These are phyloP conservation scores for Eimeria maxima DNA, from an alignment of 169 alveolate species.

Conservation along the genomic window DNA sequence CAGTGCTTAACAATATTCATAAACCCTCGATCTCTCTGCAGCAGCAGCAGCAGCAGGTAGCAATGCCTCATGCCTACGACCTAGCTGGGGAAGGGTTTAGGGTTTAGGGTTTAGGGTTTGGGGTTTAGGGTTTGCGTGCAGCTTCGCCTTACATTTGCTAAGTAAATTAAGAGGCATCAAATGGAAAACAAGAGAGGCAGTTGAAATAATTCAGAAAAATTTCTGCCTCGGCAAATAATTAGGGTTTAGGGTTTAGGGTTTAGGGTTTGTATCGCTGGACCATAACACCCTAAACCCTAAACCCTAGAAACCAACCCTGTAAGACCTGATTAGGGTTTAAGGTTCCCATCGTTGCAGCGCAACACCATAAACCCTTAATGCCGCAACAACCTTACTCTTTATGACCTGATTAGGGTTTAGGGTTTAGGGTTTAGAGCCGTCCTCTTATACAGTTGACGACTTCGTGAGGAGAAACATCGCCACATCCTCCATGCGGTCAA, in stretches of 20 bases:
- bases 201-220: background rate
- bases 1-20: too few species aligned
- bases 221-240: background rate
- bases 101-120: slow-evolving; percentile 19
- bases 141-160: slow-evolving; percentile 14
- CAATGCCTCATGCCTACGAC: too few species aligned
- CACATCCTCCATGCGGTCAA: background rate
- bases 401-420: slow-evolving; percentile 22
- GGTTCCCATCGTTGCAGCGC: too few species aligned
- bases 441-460: background rate
- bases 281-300: too few species aligned
- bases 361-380: too few species aligned
- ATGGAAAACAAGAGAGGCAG: slow-evolving; percentile 9
- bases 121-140: slow-evolving; percentile 22
- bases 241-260: slow-evolving; percentile 45
- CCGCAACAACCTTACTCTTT: too few species aligned
- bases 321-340: too few species aligned
- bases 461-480: background rate
- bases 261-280: background rate
- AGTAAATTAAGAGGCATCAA: background rate
- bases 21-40: background rate
- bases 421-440: background rate
- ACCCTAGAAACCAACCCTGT: too few species aligned
- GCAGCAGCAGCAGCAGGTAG: too few species aligned
- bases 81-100: too few species aligned